Conservation (phyloP, 2,329 filamentous ascomycete genomes). For the Westerdykella ornata region DNA sequence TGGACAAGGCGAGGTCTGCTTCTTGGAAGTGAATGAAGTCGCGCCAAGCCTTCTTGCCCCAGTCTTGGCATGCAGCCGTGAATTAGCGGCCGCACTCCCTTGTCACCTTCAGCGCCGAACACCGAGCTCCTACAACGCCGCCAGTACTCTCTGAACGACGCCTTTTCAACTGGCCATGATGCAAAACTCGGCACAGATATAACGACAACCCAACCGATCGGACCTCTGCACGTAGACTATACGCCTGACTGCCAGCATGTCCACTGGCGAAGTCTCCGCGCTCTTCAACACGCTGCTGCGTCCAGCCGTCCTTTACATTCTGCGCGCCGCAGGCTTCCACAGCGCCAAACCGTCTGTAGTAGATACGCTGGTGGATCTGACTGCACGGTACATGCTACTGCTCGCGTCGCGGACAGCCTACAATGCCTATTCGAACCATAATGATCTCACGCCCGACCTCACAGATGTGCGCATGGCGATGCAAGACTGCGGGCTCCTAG, state of each 20-base stretch:
- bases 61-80: background rate
- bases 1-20: too few relatives aligned
- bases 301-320: slow-evolving; percentile 80
- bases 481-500: slow-evolving; percentile 69
- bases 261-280: slow-evolving; percentile 22
- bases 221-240: slow-evolving; percentile 14
- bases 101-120: too few relatives aligned
- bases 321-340: slow-evolving; percentile 87
- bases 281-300: slow-evolving; percentile 74
- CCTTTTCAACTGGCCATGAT: slow-evolving; percentile 1
- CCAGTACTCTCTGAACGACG: too few relatives aligned
- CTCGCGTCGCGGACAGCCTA: slow-evolving; percentile 66
- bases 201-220: slow-evolving; percentile 3
- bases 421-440: slow-evolving; percentile 65
- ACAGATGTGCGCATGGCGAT: slow-evolving; percentile 81
- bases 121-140: too few relatives aligned
- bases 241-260: slow-evolving; percentile 33
- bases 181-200: slow-evolving; percentile 6
- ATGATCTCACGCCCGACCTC: slow-evolving; percentile 57
- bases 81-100: background rate
- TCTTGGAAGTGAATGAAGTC: too few relatives aligned
- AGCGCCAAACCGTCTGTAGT: slow-evolving; percentile 72
- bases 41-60: too few relatives aligned
- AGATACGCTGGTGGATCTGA: slow-evolving; percentile 81
- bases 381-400: slow-evolving; percentile 69